Conservation (phyloP, 768 basidiomycete species). For the Termitomyces sp. region DNA sequence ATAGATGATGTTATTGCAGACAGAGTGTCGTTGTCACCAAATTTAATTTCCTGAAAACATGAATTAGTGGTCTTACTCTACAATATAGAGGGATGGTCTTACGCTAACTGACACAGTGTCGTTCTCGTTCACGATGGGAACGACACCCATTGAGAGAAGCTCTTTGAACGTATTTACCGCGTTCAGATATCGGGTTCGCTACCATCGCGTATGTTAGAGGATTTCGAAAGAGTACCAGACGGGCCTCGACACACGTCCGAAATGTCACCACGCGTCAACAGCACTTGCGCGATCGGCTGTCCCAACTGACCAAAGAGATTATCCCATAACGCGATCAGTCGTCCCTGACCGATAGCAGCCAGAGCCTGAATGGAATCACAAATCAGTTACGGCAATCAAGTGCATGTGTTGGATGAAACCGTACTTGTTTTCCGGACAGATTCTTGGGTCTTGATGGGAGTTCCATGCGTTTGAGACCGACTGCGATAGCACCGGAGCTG, state of each 20-base stretch:
- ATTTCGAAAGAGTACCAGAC: conserved; percentile 9
- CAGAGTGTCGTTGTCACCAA: conserved; percentile 97
- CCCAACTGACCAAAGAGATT: conserved; percentile 92
- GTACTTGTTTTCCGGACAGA: conserved; percentile 86
- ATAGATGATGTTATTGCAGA: conserved; percentile 97
- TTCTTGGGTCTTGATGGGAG: conserved; percentile 75
- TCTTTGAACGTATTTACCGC: conserved; percentile 95
- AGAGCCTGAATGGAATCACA: conserved; percentile 56
- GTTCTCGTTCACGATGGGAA: conserved; percentile 99
- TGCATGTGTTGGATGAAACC: conserved; percentile 15
- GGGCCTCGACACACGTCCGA: conserved; percentile 67
- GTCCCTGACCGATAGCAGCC: conserved; percentile 94
- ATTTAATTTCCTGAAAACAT: conserved; percentile 92
- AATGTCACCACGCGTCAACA: conserved; percentile 93
- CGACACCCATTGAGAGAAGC: conserved; percentile 86
- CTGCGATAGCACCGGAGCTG: conserved; percentile 96
- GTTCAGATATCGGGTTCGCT: conserved; percentile 95
- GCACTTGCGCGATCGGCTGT: conserved; percentile 93
- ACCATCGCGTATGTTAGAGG: conserved; percentile 18
- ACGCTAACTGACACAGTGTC: conserved; percentile 98
- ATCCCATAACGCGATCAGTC: conserved; percentile 95
- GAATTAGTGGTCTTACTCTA: neutral
- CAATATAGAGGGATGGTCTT: conserved; percentile 27
- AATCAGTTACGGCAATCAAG: neutral
- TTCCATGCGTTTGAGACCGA: conserved; percentile 90